Base-by-base conservation (phyloP, 2,329 filamentous ascomycete genomes). In the Arthrinium puccinioides region DNA sequence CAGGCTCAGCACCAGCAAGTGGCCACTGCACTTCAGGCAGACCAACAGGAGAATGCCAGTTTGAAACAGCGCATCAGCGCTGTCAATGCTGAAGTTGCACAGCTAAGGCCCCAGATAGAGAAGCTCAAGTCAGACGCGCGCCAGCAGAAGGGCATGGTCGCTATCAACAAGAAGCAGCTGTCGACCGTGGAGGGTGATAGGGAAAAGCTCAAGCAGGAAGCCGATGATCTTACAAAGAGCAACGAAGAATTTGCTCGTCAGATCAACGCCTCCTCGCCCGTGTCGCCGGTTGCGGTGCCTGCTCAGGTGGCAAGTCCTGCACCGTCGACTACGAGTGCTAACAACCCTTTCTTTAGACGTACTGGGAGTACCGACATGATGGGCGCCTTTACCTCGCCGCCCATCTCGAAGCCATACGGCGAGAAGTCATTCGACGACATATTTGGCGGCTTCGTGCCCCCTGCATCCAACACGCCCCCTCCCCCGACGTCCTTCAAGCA, bases 111-210 rank as follows among this genome's bases (percentile, higher is more conserved):
- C 21, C 82, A 90, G 48, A 79, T 98, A 36, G 92, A 98, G 59
- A 97, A 96, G 68, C 73, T 94, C 51, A 88, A 85, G 58, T 87
- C 84, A 10, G 88, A 96, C 50, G 88, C 88, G 19, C 81, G 92
- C 28, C 92, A 97, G 60, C 89, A 97, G 56, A 97, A 94, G 66
- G 92, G 92, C 14, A 72, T 97, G 47, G 90, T 94, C 21, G 89
- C 92, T 29, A 98, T 98, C 65, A 96, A 96, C 66, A 97, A 94
- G 72, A 98, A 98, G 67, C 92, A 98, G 63, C 69, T 97, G 42
- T 78, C 83, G 24, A 96, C 89, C 1, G 87, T 84, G 40, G 92
- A 98, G 60, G 77, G 76, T 32, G 90, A 97, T 59, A 78, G 86
- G 21, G 90, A 97, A 43, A 90, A 87, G 67, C 69, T 95, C 26